Base-by-base conservation (phyloP, 257 asterid species). In the Ilex asprella region DNA sequence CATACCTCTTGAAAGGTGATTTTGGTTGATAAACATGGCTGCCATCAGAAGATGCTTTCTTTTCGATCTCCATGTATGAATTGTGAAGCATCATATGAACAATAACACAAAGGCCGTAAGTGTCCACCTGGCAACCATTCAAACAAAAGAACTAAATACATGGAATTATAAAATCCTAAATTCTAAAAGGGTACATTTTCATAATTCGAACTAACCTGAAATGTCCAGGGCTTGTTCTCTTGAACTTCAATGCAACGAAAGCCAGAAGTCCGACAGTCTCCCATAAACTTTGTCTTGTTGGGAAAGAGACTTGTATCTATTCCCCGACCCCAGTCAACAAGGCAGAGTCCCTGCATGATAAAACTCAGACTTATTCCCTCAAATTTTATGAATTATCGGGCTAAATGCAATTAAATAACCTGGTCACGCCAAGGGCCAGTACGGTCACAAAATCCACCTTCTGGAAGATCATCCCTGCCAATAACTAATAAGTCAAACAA, bases 301-400 rank as follows among this genome's bases (percentile, higher is more conserved):
- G 96, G 90, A 63, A 87, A 89, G 54, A 89, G 86, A 63, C 74
- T 77, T 59, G 87, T 73, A 68, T 89, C 99, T 53, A 93, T 89
- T 60, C 97, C 95, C 79, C 90, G 81, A 53, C 99, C 99, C 99
- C 97, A 93, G 77, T 93, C 97, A 7, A 93, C 94, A 62, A 93
- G 95, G 81, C 95, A 85, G 70, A 89, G 90, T 51, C 99, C 99
- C 99, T 93, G 88, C 58, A 66, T 49, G 61, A 41, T 15, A 56
- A 57, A 73, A 57, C 43, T 49, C 39, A 63, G 62, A 59, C 13
- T 69, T 4, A 7, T 55, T 72, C 49, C 43, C 61, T 65, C 55
- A 51, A 30, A 39, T 69, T 67, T 57, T 31, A 60, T 54, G 62
- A 2, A 16, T 54, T 30, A 50, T 21, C 49, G 32, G 52, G 53